Evolutionary conservation across 228 moss, liverwort and hornwort species (phyloP), one percentile per base, ranked within the genome.

Genomic region (Sphagnum magellanicum): DNA sequence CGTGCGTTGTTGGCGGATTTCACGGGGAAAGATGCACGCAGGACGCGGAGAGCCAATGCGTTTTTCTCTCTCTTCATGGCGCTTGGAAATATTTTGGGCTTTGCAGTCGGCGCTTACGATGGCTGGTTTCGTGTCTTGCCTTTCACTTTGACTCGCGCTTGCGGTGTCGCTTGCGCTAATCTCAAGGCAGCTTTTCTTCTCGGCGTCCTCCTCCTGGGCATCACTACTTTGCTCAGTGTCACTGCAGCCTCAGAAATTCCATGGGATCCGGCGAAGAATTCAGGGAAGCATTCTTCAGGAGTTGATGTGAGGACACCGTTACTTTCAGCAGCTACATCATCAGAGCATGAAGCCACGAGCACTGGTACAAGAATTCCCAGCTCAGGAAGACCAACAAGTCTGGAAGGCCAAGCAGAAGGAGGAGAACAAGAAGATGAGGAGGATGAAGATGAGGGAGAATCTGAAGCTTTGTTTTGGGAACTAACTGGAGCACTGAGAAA

Each of bases 181-280:
- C 65, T 95, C 61, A 95, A 95, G 63, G 85, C 95, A 5, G 95
- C 95, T 15, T 95, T 95, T 66, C 73, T 95, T 10, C 66, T 95
- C 65, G 95, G 87, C 9, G 85, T 88, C 49, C 0, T 92, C 6
- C 64, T 95, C 10, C 73, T 95, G 52, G 46, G 75, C 13, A 8
- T 70, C 50, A 95, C 95, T 71, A 83, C 87, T 47, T 13, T 85
- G 51, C 59, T 92, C 46, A 92, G 89, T 64, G 74, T 89, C 1
- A 92, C 82, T 11, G 91, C 91, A 5, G 91, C 91, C 3, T n/a
- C 74, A 1, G 91, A 91, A 65, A 83, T 76, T 50, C 92, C 94
- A 3, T 90, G 74, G 78, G 83, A 81, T 59, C 92, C 95, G 3
- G 12, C 12, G 1, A 32, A 32, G 32, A 32, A 32, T 2, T 0